These are phyloP conservation scores for Harrya chromipes DNA, from an alignment of 768 basidiomycete species.

Conservation along the genomic window DNA sequence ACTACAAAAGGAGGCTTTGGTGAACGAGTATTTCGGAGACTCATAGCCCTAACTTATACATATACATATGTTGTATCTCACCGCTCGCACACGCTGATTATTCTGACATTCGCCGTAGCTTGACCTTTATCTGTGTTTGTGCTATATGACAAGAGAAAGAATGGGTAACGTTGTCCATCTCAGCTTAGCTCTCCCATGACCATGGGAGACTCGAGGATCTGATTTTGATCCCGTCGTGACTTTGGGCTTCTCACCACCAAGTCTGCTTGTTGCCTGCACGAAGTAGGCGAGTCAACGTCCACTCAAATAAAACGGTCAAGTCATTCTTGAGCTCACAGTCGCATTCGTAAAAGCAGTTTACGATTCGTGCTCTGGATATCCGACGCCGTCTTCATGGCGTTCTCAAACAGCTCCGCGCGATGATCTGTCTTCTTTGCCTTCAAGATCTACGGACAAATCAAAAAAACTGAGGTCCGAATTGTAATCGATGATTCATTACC, in stretches of 20 bases:
- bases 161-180: not conserved
- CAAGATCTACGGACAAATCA: slow-evolving; percentile 53
- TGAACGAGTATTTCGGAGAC: slow-evolving; percentile 75
- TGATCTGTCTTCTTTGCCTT: slow-evolving; percentile 78
- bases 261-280: slow-evolving; percentile 72
- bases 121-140: too few species aligned
- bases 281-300: not conserved
- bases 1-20: slow-evolving; percentile 75
- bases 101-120: too few species aligned
- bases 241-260: slow-evolving; percentile 68
- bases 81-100: not conserved
- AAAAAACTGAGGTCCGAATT: not conserved
- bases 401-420: slow-evolving; percentile 70
- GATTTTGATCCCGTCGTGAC: slow-evolving; percentile 26
- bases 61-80: slow-evolving; percentile 11
- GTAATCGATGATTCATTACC: slow-evolving; percentile 36
- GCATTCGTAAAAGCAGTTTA: slow-evolving; percentile 79
- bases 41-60: slow-evolving; percentile 13
- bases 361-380: slow-evolving; percentile 72
- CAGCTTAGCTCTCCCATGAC: slow-evolving; percentile 13
- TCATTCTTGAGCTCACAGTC: slow-evolving; percentile 52
- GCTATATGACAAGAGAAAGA: not conserved
- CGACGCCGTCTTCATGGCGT: slow-evolving; percentile 68
- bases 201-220: slow-evolving; percentile 16
- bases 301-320: not conserved